These are phyloP conservation scores for Trametes sp. DNA, from an alignment of 1,284 basidiomycete genomes.

Conservation along the genomic window DNA sequence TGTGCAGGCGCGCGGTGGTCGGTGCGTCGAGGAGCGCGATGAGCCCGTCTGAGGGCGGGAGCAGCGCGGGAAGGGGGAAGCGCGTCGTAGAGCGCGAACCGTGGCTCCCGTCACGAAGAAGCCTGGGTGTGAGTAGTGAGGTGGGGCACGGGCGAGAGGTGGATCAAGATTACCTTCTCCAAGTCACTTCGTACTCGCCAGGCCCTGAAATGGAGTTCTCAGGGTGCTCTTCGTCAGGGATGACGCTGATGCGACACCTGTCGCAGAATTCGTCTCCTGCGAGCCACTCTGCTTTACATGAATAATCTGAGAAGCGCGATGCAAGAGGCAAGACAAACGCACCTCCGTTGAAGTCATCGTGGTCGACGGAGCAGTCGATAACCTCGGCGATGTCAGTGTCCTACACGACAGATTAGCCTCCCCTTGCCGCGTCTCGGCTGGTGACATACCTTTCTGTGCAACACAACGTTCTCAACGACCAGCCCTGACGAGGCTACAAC, in stretches of 20 bases:
- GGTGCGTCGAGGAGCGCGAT: slow-evolving; percentile 71
- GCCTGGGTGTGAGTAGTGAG: slow-evolving; percentile 41
- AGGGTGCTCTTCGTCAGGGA: slow-evolving; percentile 51
- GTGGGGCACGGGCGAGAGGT: background rate
- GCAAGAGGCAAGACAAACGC: no score
- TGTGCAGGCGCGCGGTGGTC: slow-evolving; percentile 66
- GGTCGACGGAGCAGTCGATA: slow-evolving; percentile 48
- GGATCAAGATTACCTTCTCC: slow-evolving; percentile 64
- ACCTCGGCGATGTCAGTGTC: slow-evolving; percentile 55
- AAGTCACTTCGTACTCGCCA: slow-evolving; percentile 66
- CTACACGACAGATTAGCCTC: slow-evolving; percentile 40
- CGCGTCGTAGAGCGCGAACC: slow-evolving; percentile 56
- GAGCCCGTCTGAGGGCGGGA: slow-evolving; percentile 63
- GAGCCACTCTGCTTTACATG: slow-evolving; percentile 58
- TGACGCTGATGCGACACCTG: slow-evolving; percentile 58
- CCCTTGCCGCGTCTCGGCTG: background rate
- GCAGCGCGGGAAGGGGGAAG: slow-evolving; percentile 64
- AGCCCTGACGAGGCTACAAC: slow-evolving; percentile 62
- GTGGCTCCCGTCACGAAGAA: slow-evolving; percentile 50
- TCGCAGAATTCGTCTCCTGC: slow-evolving; percentile 70
- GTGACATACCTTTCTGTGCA: slow-evolving; percentile 54
- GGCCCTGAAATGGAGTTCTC: slow-evolving; percentile 52
- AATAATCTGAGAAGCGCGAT: background rate
- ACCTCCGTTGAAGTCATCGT: slow-evolving; percentile 47
- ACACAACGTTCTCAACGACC: slow-evolving; percentile 56